A percentile compares a stretch with the other conserved stretches of the same genome.
These are phyloP conservation scores for Epichloe elymi DNA, from an alignment of 2,329 filamentous ascomycete species.

Conservation along the genomic window DNA sequence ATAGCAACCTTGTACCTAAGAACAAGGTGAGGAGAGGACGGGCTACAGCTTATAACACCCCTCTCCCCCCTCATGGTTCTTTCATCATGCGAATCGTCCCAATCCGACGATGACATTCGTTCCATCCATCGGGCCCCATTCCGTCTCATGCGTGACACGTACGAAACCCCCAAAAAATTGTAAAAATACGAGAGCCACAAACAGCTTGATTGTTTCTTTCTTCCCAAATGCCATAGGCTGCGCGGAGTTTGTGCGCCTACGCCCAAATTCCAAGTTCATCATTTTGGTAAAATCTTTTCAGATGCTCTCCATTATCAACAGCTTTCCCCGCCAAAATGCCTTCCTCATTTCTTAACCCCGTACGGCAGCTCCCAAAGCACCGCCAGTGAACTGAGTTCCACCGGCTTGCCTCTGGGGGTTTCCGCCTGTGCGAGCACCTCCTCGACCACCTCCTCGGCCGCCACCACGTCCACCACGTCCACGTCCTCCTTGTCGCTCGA, in stretches of 20 bases:
- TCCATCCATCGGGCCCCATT: background rate
- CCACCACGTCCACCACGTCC: constrained; percentile 54
- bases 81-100: background rate
- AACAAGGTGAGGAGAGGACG: background rate
- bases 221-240: background rate
- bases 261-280: constrained; percentile 1
- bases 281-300: background rate
- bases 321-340: no score
- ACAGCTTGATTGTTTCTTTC: background rate
- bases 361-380: constrained; percentile 59
- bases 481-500: constrained; percentile 79
- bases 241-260: constrained; percentile 2
- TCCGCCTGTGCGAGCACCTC: constrained; percentile 44
- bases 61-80: background rate
- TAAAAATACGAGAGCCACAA: background rate
- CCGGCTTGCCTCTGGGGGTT: constrained; percentile 53
- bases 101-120: background rate
- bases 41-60: background rate
- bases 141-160: background rate
- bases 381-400: constrained; percentile 70
- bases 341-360: constrained; percentile 31
- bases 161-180: background rate
- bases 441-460: constrained; percentile 47
- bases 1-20: background rate
- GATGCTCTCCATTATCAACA: constrained; percentile 1